These are phyloP conservation scores for Penicillium argentinense DNA, from an alignment of 495 filamentous ascomycete genomes.

Conservation along the genomic window DNA sequence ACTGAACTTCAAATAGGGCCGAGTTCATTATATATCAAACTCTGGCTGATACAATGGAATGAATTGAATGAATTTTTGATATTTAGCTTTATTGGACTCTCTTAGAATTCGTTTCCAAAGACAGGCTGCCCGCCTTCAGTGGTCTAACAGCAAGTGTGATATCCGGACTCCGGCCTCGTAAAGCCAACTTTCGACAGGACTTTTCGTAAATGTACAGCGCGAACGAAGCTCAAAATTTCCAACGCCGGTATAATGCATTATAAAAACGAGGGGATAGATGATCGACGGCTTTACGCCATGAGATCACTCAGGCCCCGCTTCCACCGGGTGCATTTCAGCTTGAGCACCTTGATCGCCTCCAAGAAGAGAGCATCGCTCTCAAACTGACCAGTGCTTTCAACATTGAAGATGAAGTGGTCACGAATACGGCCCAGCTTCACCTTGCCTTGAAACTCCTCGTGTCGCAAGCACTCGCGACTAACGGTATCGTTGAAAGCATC, in stretches of 20 bases:
- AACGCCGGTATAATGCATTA: slow-evolving; percentile 51
- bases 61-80: slow-evolving; percentile 15
- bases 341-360: slow-evolving; percentile 80
- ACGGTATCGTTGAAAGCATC: slow-evolving; percentile 90
- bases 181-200: slow-evolving; percentile 38
- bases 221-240: slow-evolving; percentile 32
- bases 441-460: slow-evolving; percentile 91
- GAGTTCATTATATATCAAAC: too few relatives aligned
- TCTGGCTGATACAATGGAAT: slow-evolving; percentile 9
- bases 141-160: slow-evolving; percentile 26
- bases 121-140: slow-evolving; percentile 27
- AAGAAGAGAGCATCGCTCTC: slow-evolving; percentile 88
- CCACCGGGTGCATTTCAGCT: slow-evolving; percentile 68
- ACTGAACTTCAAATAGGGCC: slow-evolving; percentile 43
- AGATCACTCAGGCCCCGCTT: slow-evolving; percentile 59
- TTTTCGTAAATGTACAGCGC: slow-evolving; percentile 46
- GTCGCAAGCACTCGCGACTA: slow-evolving; percentile 84
- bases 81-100: slow-evolving; percentile 21
- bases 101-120: slow-evolving; percentile 23
- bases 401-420: slow-evolving; percentile 96
- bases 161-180: slow-evolving; percentile 40
- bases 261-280: slow-evolving; percentile 17
- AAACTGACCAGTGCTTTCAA: slow-evolving; percentile 94
- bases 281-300: slow-evolving; percentile 42
- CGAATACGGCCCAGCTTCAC: slow-evolving; percentile 85